A percentile compares a stretch with the other conserved stretches of the same genome.
These are phyloP conservation scores for Martensiomyces pterosporus DNA, from an alignment of 192 early-diverging fungal genomes.

Conservation along the genomic window DNA sequence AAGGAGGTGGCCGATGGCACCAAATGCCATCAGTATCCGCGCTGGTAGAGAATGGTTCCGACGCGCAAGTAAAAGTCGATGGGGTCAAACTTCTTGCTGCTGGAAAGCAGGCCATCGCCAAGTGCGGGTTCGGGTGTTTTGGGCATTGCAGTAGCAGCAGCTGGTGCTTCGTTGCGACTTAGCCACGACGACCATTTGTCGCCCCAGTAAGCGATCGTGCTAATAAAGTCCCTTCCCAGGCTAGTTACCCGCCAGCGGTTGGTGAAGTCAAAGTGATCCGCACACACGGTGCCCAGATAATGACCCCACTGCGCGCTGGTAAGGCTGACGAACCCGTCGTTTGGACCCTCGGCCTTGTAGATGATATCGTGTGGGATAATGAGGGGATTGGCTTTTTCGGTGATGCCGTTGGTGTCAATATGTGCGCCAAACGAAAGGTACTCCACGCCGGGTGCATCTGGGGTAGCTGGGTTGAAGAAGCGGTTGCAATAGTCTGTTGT, in stretches of 20 bases:
- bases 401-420: slow-evolving; percentile 61
- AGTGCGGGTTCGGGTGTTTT: too few species aligned
- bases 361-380: slow-evolving; percentile 78
- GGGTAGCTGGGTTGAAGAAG: slow-evolving; percentile 86
- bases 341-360: slow-evolving; percentile 72
- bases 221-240: slow-evolving; percentile 36
- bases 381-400: slow-evolving; percentile 64
- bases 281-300: slow-evolving; percentile 74
- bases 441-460: slow-evolving; percentile 65
- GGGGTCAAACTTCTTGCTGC: slow-evolving; percentile 53
- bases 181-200: slow-evolving; percentile 44
- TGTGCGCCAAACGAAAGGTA: slow-evolving; percentile 82
- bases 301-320: slow-evolving; percentile 84
- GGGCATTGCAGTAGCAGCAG: neutral
- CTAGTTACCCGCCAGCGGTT: slow-evolving; percentile 41
- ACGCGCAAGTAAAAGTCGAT: slow-evolving; percentile 69
- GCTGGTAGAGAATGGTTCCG: slow-evolving; percentile 60
- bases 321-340: slow-evolving; percentile 89
- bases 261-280: slow-evolving; percentile 90
- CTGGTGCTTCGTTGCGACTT: slow-evolving; percentile 5
- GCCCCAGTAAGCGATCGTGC: slow-evolving; percentile 36
- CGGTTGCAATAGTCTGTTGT: slow-evolving; percentile 81
- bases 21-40: slow-evolving; percentile 51
- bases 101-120: neutral
- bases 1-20: too few species aligned